phyloP scores from a whole-genome alignment of 352 stramenopile species.

The Phytopythium kandeliae region DNA sequence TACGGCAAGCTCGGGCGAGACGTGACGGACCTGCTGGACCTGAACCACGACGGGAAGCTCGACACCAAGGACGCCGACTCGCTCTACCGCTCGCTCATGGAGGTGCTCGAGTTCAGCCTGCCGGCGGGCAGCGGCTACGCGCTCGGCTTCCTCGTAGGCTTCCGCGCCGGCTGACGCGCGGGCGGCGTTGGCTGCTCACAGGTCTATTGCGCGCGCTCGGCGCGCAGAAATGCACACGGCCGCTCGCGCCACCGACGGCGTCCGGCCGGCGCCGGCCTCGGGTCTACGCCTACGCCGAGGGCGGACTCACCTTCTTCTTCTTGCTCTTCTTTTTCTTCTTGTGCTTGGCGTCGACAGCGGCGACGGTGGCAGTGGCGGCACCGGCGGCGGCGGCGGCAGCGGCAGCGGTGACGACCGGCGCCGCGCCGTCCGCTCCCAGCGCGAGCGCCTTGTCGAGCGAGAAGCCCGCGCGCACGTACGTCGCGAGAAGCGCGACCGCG shows the following conservation, averaged over 20 bases:
- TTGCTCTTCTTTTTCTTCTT: conserved; percentile 3
- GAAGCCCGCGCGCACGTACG: conserved; percentile 22
- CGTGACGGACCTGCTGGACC: conserved; percentile 60
- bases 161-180: conserved; percentile 51
- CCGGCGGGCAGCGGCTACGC: conserved; percentile 72
- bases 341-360: not conserved
- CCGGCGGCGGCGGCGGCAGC: not conserved
- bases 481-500: conserved; percentile 34
- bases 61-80: conserved; percentile 75
- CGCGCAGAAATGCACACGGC: not conserved
- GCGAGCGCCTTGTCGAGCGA: conserved; percentile 2
- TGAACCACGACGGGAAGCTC: conserved; percentile 72
- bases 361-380: not conserved
- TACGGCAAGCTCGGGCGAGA: conserved; percentile 89
- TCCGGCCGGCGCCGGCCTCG: no score
- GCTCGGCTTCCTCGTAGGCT: conserved; percentile 68
- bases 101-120: conserved; percentile 74
- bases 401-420: not conserved
- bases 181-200: not conserved
- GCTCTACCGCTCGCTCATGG: conserved; percentile 71
- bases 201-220: not conserved
- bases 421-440: not conserved
- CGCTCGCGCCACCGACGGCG: no score
- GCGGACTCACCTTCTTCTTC: not conserved
- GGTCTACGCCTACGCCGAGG: not conserved